Base-by-base conservation (phyloP, 768 basidiomycete species). In the Hortiboletus flavorubellus region DNA sequence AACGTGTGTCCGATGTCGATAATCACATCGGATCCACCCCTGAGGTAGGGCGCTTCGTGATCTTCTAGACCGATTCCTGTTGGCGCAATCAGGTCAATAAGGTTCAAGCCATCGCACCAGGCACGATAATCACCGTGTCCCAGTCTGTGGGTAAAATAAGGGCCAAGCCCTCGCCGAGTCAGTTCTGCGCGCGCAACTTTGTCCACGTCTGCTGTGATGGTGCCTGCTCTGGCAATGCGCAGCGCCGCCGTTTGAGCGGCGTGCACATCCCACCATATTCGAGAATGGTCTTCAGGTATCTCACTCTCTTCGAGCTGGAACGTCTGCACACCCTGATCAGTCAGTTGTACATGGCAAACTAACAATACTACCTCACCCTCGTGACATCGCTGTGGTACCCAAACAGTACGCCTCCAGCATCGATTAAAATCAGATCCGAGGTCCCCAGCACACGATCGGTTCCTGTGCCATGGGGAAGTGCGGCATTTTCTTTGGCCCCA, bases 381-480 rank as follows among this genome's bases (percentile, higher is more conserved):
- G 89, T 92, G 38, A 93, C 81, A 66, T 93, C 91, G 61, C 87
- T 85, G 44, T 79, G 67, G 65, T 95, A 93, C 1, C 86, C 90
- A 62, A 88, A 81, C 41, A 93, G 76, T 15, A 76, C 75, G 1
- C 83, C 89, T 9, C 82, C 87, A 49, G 82, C 80, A 66, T 94
- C 92, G 55, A 93, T 85, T 14, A 94, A 75, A 11, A 85, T 78
- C 54, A 90, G 80, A 60, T 95, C 91, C 6, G 75, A 63, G 50
- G 72, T 66, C 1, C 69, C 72, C 12, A 93, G 75, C 1, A 64
- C 62, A 33, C 84, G 80, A 64, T 93, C 87, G 0, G 85, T 86
- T 3, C 90, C 89, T 37, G 79, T 77, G 7, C 91, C 93, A 67
- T 94, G 93, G 4, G 91, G 92, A 23, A 91, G 80, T 3, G 91